Conservation (phyloP, 345 rosid species). For the Melaleuca alternifolia region DNA sequence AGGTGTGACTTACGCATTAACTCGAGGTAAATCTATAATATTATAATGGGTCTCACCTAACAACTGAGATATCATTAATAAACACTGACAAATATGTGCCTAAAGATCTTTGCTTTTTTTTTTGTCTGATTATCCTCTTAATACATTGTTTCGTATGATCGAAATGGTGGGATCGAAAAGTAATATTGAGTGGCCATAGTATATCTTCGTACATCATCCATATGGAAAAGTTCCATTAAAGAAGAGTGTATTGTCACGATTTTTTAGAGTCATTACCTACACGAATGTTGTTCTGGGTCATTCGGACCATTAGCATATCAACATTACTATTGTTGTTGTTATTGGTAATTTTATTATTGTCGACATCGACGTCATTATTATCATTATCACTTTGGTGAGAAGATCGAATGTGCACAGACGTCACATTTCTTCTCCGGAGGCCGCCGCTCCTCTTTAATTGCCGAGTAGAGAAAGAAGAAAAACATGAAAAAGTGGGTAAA, state of each 20-base stretch:
- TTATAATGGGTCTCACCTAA: background rate
- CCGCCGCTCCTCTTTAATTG: too few relatives aligned
- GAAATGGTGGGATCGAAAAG: background rate
- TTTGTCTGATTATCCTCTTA: background rate
- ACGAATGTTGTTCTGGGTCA: background rate
- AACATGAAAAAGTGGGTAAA: too few relatives aligned
- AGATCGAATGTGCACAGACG: too few relatives aligned
- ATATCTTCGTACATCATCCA: background rate
- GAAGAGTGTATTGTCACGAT: background rate
- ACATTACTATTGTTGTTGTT: background rate
- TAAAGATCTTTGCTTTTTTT: background rate
- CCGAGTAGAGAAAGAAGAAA: too few relatives aligned
- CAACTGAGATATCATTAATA: background rate
- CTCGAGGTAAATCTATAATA: background rate
- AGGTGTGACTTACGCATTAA: fast-evolving
- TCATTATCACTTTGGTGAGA: too few relatives aligned
- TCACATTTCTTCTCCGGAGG: too few relatives aligned
- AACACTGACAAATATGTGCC: fast-evolving
- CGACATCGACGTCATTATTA: background rate
- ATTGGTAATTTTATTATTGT: too few relatives aligned
- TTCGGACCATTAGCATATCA: background rate
- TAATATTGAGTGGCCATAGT: background rate
- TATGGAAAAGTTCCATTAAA: background rate
- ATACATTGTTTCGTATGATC: background rate
- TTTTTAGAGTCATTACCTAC: background rate